Base-by-base conservation (phyloP, 257 asterid genomes). In the Prunella vulgaris region DNA sequence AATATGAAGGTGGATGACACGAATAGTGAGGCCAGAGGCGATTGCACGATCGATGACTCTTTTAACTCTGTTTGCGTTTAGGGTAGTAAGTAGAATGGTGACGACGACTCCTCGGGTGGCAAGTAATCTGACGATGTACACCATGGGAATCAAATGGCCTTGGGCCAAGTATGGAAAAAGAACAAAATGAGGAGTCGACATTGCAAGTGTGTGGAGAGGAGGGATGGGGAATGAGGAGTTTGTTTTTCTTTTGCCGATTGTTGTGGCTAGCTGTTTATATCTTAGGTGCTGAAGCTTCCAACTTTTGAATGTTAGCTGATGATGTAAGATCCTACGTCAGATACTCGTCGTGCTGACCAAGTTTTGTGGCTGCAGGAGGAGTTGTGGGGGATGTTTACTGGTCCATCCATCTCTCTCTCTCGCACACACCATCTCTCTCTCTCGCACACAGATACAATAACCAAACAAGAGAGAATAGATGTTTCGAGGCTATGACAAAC, bases 71-170 rank as follows among this genome's bases (percentile, higher is more conserved):
- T 35, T 60, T 66, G 24, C 57, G 37, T 79, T 74, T 21, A 14
- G 46, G 9, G 84, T 81, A 25, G 87, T 83, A 25, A 72, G 60
- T 10, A 83, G 18, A 0, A 86, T 53, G 60, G 86, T 82, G 56
- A 82, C 49, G 0, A 32, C 18, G 8, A 42, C 80, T 0, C 84
- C 85, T 1, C 75, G 81, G 4, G 38, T 67, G 0, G 87, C 87
- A 3, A 86, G 77, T 54, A 80, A 20, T 64, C 76, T 58, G 60
- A 87, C 84, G 4, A 87, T 81, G 69, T 85, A 90, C 4, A 78
- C 28, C 84, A 81, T 81, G 22, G 89, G 87, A 22, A 84, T 71
- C 53, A 77, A 21, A 65, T 84, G 92, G 75, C 92, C 89, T 62
- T 76, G 87, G 13, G 86, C 83, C 79, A 82, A 37, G 67, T 78